Percentiles rank a stretch among this genome's conserved stretches.
Conservation (phyloP, 345 rosid genomes). For the Litchi chinensis region DNA sequence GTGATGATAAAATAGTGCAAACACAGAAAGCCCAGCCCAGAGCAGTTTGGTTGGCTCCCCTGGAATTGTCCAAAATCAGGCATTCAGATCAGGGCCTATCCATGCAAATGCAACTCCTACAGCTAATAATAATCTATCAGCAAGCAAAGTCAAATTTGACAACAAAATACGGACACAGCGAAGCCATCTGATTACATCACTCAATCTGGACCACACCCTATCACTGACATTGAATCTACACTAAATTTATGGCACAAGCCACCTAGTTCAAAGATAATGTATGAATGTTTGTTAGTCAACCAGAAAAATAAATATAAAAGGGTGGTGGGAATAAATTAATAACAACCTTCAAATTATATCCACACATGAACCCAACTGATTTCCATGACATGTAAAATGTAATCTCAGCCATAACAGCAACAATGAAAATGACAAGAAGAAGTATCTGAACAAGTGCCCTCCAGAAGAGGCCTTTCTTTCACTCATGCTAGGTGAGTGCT, state of each 20-base stretch:
- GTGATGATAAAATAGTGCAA: too few relatives aligned
- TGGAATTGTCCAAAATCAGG: background rate
- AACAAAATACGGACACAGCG: background rate
- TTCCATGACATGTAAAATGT: background rate
- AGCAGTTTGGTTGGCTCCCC: too few relatives aligned
- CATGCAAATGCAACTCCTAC: background rate
- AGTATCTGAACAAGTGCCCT: background rate
- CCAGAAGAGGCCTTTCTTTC: background rate
- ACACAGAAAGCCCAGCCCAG: background rate
- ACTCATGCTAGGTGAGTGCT: background rate
- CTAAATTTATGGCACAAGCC: background rate
- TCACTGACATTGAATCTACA: constrained; percentile 16
- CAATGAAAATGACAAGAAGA: background rate
- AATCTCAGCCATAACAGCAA: background rate
- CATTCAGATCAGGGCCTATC: too few relatives aligned
- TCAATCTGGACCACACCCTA: background rate
- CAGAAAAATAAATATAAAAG: too few relatives aligned
- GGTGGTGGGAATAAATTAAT: too few relatives aligned
- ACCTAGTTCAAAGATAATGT: background rate
- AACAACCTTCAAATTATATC: background rate
- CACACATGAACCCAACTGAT: background rate
- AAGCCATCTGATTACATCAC: background rate
- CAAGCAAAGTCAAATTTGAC: constrained; percentile 2
- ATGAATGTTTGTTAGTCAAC: background rate
- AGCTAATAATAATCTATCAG: background rate